These are phyloP conservation scores for Candida montana DNA, from an alignment of 805 yeast genomes.

Conservation along the genomic window DNA sequence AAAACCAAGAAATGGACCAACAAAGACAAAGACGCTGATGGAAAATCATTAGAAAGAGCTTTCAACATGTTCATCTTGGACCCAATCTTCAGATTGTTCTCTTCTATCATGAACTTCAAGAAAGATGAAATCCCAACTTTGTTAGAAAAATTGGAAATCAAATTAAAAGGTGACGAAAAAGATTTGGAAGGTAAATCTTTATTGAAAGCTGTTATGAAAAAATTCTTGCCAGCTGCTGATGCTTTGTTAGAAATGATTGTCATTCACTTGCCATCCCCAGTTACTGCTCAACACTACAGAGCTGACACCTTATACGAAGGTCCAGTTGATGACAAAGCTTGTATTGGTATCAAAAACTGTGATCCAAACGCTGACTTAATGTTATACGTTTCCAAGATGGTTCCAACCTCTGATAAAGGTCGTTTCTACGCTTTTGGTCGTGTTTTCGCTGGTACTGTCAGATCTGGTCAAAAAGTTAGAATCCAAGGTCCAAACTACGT, in stretches of 20 bases:
- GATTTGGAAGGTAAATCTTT: constrained; percentile 98
- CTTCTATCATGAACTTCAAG: constrained; percentile 98
- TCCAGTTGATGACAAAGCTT: constrained; percentile 88
- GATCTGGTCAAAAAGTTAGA: constrained; percentile 98
- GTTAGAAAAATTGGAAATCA: constrained; percentile 89
- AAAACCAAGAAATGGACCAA: constrained; percentile 99
- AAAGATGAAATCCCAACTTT: constrained; percentile 92
- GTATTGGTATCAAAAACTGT: constrained; percentile 94
- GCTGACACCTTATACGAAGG: constrained; percentile 99
- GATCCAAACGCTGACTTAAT: constrained; percentile 97
- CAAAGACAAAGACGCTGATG: constrained; percentile 93
- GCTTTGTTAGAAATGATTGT: constrained; percentile 98
- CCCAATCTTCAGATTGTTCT: constrained; percentile 97
- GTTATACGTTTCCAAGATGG: constrained; percentile 99
- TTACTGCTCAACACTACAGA: constrained; percentile 98
- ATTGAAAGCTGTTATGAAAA: constrained; percentile 97
- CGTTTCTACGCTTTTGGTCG: constrained; percentile 99
- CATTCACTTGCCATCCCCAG: constrained; percentile 98
- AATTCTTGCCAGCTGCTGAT: constrained; percentile 99
- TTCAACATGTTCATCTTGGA: constrained; percentile 98
- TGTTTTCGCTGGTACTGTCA: constrained; percentile 99
- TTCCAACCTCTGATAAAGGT: constrained; percentile 99
- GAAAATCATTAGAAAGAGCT: constrained; percentile 95
- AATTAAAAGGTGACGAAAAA: constrained; percentile 93
- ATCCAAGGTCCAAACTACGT: constrained; percentile 99